Evolutionary conservation across 306 rosid species (phyloP), one percentile per base, ranked within the genome.

Genomic region (Psophocarpus tetragonolobus): DNA sequence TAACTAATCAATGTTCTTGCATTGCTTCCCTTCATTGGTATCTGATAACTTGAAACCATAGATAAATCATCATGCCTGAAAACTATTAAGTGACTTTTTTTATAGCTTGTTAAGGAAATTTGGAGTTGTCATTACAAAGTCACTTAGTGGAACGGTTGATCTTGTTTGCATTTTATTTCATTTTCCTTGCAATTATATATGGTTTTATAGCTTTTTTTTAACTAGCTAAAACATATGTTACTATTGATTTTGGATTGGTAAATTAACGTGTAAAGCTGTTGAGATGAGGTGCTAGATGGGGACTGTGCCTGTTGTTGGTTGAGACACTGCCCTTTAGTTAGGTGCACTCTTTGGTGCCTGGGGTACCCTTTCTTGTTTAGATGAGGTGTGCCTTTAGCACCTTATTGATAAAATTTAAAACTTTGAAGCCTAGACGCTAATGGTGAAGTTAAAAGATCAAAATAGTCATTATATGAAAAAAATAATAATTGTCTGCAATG

Each of bases 1-100:
- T 48, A 29, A 29, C 42, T 26, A 78, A 69, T 78, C 5, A 45
- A 54, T 69, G 36, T 61, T 69, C 44, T 62, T 50, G 77, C 35
- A 38, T 58, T 41, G 64, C 26, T 56, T 58, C 48, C 13, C 6
- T 47, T 78, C 3, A 6, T 17, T 48, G 71, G 45, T 47, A 72
- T 65, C 65, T 24, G 54, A 63, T 63, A 73, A 65, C 47, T 50
- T 50, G 74, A 64, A 24, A 48, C 61, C 8, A 32, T 50, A 24
- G 36, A 57, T 20, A 13, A 60, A 24, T 42, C n/a, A 61, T 53
- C 68, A 50, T 68, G 33, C 63, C 56, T 29, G 73, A 20, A 68
- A 58, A 57, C 45, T 67, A 26, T 66, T 17, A 30, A 42, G 50
- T 64, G 18, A 64, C 18, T 62, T 75, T 75, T 75, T 10, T 60